phyloP scores from a whole-genome alignment of 257 asterid species.

The Fraxinus quadrangulata region DNA sequence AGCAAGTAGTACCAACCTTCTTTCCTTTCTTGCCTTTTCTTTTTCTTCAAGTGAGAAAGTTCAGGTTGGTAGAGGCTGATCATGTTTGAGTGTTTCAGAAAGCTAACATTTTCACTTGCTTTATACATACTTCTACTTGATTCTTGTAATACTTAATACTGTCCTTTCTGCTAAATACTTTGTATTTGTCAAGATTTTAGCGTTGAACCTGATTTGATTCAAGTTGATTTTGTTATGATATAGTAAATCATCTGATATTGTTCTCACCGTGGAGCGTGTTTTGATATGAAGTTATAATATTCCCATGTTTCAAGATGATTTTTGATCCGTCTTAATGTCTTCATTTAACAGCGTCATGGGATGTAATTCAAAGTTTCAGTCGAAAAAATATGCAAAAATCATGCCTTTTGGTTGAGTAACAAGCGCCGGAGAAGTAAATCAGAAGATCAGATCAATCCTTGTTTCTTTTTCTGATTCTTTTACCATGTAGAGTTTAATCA shows the following conservation, averaged over 20 bases:
- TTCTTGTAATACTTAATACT: slow-evolving; percentile 43
- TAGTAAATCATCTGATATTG: background rate
- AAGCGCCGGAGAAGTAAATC: slow-evolving; percentile 92
- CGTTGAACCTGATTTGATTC: background rate
- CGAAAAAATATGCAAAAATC: slow-evolving; percentile 28
- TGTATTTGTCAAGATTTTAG: background rate
- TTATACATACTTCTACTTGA: slow-evolving; percentile 66
- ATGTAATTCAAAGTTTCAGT: slow-evolving; percentile 21
- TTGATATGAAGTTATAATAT: background rate
- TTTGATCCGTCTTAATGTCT: background rate
- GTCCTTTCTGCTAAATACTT: slow-evolving; percentile 3
- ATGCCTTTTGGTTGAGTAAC: slow-evolving; percentile 92
- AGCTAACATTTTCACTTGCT: slow-evolving; percentile 58
- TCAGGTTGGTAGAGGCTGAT: slow-evolving; percentile 56
- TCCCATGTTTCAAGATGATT: background rate
- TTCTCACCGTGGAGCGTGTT: background rate
- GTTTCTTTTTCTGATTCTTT: slow-evolving; percentile 29
- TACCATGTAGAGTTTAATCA: background rate
- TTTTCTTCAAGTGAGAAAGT: slow-evolving; percentile 66
- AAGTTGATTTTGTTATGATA: background rate
- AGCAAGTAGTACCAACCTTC: slow-evolving; percentile 46
- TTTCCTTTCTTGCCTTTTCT: slow-evolving; percentile 41
- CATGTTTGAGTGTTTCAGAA: slow-evolving; percentile 37
- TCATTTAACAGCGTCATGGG: slow-evolving; percentile 19
- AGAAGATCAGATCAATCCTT: slow-evolving; percentile 76